phyloP scores from a whole-genome alignment of 352 stramenopile genomes.

The Pythium coloratum region DNA sequence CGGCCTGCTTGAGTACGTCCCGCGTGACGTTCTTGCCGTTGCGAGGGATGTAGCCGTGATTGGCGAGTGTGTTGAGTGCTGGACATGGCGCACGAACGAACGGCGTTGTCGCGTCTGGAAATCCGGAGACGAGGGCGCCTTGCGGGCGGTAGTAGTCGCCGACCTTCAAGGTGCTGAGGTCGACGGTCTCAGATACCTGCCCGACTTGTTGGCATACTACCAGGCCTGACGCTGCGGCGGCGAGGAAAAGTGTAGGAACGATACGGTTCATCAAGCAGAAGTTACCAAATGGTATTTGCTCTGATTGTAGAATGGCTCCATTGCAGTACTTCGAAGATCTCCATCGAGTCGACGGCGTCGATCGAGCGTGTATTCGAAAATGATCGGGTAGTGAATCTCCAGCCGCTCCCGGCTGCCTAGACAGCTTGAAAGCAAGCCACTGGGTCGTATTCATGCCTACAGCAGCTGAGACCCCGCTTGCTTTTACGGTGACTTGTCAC shows the following conservation, averaged over 20 bases:
- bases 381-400: too few relatives aligned
- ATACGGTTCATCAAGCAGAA: background rate
- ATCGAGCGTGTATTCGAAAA: too few relatives aligned
- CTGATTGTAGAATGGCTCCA: too few relatives aligned
- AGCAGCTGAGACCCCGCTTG: too few relatives aligned
- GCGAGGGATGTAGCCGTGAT: conserved; percentile 50
- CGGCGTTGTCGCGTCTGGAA: conserved; percentile 23
- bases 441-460: too few relatives aligned
- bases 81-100: conserved; percentile 45
- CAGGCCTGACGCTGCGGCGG: background rate
- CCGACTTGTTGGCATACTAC: background rate
- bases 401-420: too few relatives aligned
- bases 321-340: too few relatives aligned
- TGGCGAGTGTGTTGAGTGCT: conserved; percentile 47
- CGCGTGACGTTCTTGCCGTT: conserved; percentile 45
- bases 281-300: background rate
- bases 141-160: conserved; percentile 38
- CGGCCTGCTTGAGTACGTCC: conserved; percentile 28
- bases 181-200: background rate
- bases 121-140: conserved; percentile 27
- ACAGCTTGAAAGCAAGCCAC: too few relatives aligned
- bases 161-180: background rate
- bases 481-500: too few relatives aligned
- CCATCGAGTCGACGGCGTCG: too few relatives aligned
- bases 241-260: background rate